Base-by-base conservation (phyloP, 1,139 yeast genomes). In the Saccharomyces hybrid region DNA sequence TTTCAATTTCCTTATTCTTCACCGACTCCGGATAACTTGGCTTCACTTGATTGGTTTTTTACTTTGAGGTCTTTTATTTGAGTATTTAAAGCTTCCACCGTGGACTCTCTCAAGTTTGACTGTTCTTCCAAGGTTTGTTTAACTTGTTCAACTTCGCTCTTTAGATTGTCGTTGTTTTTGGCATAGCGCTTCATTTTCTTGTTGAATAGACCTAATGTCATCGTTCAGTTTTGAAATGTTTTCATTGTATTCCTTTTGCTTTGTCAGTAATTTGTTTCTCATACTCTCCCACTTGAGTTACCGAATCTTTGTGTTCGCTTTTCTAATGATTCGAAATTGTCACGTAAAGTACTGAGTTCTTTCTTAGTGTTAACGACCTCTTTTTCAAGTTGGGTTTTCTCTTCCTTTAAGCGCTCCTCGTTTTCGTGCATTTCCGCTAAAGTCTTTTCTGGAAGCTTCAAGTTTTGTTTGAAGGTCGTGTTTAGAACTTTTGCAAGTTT, bases 401-500 rank as follows among this genome's bases (percentile, higher is more conserved):
- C 24, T 2, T 27, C 21, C n/a, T 42, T 50, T 46, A 53, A 58
- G 24, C 53, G 41, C 14, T 44, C 14, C n/a, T 49, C 8, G 26
- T 48, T 46, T 14, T 29, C 49, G 28, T 48, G 29, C 14, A 51
- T 53, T 3, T 50, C 38, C 8, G 53, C 38, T 14, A 57, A 50
- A n/a, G 51, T 49, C 11, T 52, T 51, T 48, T 59, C 56, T n/a
- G n/a, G 53, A 19, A n/a, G 53, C 47, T 14, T 28, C 44, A 26
- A 58, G 38, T 1, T 55, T 42, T 2, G 38, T 34, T 34, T 50
- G 26, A 6, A 61, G 27, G 2, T 49, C 53, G 2, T 47, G 41
- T 19, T 56, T 54, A 3, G 47, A 29, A 7, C 9, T 12, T 6
- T 42, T 16, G 3, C 38, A 21, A 12, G 50, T 7, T 2, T 49